A percentile compares a stretch with the other conserved stretches of the same genome.
phyloP scores from a whole-genome alignment of 2,329 filamentous ascomycete genomes.

The Zymoseptoria pseudotritici region DNA sequence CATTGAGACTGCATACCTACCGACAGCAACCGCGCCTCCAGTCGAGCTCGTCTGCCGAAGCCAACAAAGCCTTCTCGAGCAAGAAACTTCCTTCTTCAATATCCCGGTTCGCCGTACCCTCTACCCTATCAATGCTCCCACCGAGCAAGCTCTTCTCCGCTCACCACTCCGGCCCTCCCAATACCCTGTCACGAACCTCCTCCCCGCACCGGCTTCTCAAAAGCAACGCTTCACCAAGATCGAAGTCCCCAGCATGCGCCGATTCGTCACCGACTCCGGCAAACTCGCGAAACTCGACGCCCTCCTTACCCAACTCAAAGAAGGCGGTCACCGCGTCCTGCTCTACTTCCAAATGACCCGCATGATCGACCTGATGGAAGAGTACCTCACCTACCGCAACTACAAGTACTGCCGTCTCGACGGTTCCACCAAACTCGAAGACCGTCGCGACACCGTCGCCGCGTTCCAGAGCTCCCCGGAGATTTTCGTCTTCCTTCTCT shows the following conservation, averaged over 20 bases:
- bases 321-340: conserved; percentile 83
- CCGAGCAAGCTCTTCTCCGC: conserved; percentile 69
- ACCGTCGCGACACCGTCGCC: conserved; percentile 88
- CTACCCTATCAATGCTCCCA: conserved; percentile 54
- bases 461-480: conserved; percentile 93
- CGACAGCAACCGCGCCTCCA: conserved; percentile 76
- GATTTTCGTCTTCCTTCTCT: conserved; percentile 94
- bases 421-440: conserved; percentile 93
- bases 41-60: conserved; percentile 72
- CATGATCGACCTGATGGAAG: conserved; percentile 99
- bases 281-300: conserved; percentile 89
- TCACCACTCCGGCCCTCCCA: conserved; percentile 59
- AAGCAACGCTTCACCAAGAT: conserved; percentile 86
- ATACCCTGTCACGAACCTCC: conserved; percentile 57
- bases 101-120: conserved; percentile 63
- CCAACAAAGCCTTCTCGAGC: conserved; percentile 56
- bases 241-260: conserved; percentile 87
- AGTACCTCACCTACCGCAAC: conserved; percentile 96
- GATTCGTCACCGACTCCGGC: conserved; percentile 95
- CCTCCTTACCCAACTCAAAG: conserved; percentile 82
- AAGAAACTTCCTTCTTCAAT: conserved; percentile 72
- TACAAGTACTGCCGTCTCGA: conserved; percentile 98
- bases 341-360: conserved; percentile 99
- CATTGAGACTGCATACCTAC: conserved; percentile 73
- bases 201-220: conserved; percentile 72